A percentile compares a stretch with the other conserved stretches of the same genome.
Evolutionary conservation across 2,329 filamentous ascomycete species (phyloP).

Genomic region (Drechslerella coelobrocha): DNA sequence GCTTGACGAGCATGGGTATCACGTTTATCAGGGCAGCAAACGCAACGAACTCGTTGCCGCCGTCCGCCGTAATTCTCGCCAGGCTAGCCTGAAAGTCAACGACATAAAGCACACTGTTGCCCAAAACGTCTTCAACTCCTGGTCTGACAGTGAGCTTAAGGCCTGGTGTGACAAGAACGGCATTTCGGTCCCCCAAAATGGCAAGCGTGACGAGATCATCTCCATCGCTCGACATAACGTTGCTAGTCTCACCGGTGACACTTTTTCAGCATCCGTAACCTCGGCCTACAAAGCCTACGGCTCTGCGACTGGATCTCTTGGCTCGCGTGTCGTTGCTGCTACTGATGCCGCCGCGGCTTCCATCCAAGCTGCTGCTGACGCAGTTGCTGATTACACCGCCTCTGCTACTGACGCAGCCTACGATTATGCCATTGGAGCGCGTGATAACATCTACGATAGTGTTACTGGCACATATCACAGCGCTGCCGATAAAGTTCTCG

Average conservation of each 20-base stretch:
- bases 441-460: constrained; percentile 62
- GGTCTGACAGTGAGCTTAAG: constrained; percentile 90
- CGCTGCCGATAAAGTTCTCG: constrained; percentile 68
- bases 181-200: constrained; percentile 88
- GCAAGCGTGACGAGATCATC: constrained; percentile 84
- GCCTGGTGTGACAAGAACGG: constrained; percentile 90
- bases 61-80: constrained; percentile 86
- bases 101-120: constrained; percentile 76
- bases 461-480: constrained; percentile 60
- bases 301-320: constrained; percentile 58
- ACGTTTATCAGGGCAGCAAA: constrained; percentile 79
- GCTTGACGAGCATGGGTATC: constrained; percentile 86
- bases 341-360: constrained; percentile 50
- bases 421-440: constrained; percentile 75
- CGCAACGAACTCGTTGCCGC: constrained; percentile 88
- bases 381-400: constrained; percentile 60
- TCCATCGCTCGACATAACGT: constrained; percentile 89
- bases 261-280: constrained; percentile 60
- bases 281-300: constrained; percentile 56
- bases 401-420: constrained; percentile 64
- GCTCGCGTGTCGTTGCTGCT: constrained; percentile 51
- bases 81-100: constrained; percentile 74
- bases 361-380: constrained; percentile 61
- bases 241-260: constrained; percentile 73
- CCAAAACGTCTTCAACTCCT: constrained; percentile 84